Conservation (phyloP, 306 rosid genomes). For the Nissolia schottii region DNA sequence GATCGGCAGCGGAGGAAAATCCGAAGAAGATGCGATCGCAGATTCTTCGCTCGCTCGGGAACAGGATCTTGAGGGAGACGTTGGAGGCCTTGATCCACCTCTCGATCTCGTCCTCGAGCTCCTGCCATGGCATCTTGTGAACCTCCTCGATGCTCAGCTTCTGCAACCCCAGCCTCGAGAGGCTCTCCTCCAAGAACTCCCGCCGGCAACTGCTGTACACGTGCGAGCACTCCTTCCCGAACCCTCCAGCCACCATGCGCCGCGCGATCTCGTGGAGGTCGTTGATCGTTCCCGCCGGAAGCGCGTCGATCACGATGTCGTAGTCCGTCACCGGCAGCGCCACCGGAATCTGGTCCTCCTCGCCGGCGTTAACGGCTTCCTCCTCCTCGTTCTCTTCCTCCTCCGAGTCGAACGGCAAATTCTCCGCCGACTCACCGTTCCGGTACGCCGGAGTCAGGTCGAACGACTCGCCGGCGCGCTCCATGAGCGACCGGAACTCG, state of each 20-base stretch:
- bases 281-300: slow-evolving; percentile 70
- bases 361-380: slow-evolving; percentile 24
- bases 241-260: slow-evolving; percentile 87
- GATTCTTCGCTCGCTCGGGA: slow-evolving; percentile 81
- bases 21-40: slow-evolving; percentile 81
- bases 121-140: slow-evolving; percentile 82
- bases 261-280: slow-evolving; percentile 92
- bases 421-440: slow-evolving; percentile 46
- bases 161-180: slow-evolving; percentile 78
- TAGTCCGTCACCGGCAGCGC: slow-evolving; percentile 71
- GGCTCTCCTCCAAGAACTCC: slow-evolving; percentile 82
- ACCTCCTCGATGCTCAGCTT: slow-evolving; percentile 88
- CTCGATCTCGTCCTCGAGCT: slow-evolving; percentile 82
- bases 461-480: slow-evolving; percentile 82
- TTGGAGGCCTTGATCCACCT: slow-evolving; percentile 79
- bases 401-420: slow-evolving; percentile 57
- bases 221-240: slow-evolving; percentile 86
- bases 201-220: slow-evolving; percentile 82
- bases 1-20: slow-evolving; percentile 65
- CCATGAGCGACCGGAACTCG: slow-evolving; percentile 86
- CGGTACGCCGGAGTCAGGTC: slow-evolving; percentile 46
- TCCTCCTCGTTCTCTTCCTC: slow-evolving; percentile 49
- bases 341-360: slow-evolving; percentile 53
- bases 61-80: slow-evolving; percentile 66
- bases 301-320: slow-evolving; percentile 76